phyloP scores from a whole-genome alignment of 2,329 filamentous ascomycete genomes.

The Sporothrix pseudoabietina region DNA sequence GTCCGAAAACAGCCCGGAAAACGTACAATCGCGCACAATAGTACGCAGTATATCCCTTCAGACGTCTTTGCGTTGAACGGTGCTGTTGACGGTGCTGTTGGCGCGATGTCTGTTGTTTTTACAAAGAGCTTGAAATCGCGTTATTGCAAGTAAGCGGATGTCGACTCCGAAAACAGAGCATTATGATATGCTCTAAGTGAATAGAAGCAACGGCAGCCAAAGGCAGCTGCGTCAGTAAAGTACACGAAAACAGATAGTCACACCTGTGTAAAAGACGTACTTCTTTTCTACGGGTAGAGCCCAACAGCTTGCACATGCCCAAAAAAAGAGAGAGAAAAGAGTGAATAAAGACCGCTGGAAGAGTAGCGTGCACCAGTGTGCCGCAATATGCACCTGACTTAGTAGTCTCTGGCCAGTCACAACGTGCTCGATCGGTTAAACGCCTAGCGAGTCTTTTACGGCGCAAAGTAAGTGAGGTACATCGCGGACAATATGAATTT shows the following conservation, averaged over 20 bases:
- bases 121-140: background rate
- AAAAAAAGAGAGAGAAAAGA: background rate
- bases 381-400: background rate
- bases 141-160: background rate
- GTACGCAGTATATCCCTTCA: background rate
- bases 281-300: background rate
- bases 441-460: background rate
- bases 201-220: background rate
- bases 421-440: background rate
- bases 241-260: constrained; percentile 2
- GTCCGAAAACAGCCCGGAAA: background rate
- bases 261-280: background rate
- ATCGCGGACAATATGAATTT: background rate
- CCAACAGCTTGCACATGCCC: background rate
- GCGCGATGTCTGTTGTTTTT: background rate
- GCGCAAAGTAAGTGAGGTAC: background rate
- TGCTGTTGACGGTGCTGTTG: background rate
- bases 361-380: background rate
- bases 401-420: background rate
- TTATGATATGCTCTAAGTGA: background rate
- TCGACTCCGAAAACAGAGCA: background rate
- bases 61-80: background rate
- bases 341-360: background rate
- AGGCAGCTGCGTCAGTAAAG: background rate
- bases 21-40: background rate